phyloP scores from a whole-genome alignment of 331 rosid species.

The Telfairia occidentalis region DNA sequence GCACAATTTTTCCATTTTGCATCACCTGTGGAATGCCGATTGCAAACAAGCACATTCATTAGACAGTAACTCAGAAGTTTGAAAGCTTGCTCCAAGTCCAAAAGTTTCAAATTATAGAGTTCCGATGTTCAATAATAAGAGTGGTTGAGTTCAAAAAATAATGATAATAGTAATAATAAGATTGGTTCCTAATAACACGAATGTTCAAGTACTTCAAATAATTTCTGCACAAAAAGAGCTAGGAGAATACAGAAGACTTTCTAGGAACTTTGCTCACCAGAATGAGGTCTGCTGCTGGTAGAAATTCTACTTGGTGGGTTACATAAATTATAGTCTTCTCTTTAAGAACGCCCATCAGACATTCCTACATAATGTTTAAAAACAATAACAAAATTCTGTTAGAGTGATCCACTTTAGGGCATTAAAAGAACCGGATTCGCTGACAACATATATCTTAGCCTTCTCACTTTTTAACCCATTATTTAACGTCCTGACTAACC shows the following conservation, averaged over 20 bases:
- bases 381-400: neutral
- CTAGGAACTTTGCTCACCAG: slow-evolving; percentile 38
- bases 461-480: neutral
- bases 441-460: neutral
- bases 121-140: neutral
- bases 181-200: too few relatives aligned
- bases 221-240: neutral
- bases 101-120: neutral
- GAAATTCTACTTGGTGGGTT: slow-evolving; percentile 99
- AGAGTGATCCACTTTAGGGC: neutral
- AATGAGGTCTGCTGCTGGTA: slow-evolving; percentile 90
- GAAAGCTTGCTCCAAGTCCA: neutral
- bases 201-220: neutral
- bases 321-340: slow-evolving; percentile 75
- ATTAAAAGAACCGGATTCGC: neutral
- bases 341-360: slow-evolving; percentile 78
- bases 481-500: slow-evolving; percentile 28
- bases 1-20: slow-evolving; percentile 82
- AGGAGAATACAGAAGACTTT: slow-evolving; percentile 3
- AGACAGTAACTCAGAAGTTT: neutral
- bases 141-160: too few relatives aligned
- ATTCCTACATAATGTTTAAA: slow-evolving; percentile 37
- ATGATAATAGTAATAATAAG: neutral
- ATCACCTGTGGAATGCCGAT: slow-evolving; percentile 45
- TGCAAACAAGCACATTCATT: neutral